These are phyloP conservation scores for Monosporascus sp. DNA, from an alignment of 2,329 filamentous ascomycete genomes.

Conservation along the genomic window DNA sequence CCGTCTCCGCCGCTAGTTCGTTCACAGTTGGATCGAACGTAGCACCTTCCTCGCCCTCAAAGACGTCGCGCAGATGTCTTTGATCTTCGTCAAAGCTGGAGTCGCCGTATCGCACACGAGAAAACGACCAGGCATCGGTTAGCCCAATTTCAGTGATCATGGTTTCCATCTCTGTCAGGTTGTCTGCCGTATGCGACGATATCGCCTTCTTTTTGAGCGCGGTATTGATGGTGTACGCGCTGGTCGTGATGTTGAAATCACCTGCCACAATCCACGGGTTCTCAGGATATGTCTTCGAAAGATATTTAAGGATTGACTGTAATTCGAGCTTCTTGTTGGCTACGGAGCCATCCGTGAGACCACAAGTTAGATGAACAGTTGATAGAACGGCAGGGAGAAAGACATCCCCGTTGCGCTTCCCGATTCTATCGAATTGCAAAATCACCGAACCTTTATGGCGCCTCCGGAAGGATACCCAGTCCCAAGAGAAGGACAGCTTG, in stretches of 20 bases:
- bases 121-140: conserved; percentile 46
- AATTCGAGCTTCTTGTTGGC: conserved; percentile 52
- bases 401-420: conserved; percentile 14
- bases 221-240: conserved; percentile 46
- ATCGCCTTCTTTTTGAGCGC: conserved; percentile 49
- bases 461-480: conserved; percentile 44
- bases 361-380: conserved; percentile 56
- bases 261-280: conserved; percentile 54
- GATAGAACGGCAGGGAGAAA: conserved; percentile 43
- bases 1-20: conserved; percentile 45
- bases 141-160: conserved; percentile 41
- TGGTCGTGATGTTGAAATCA: conserved; percentile 61
- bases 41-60: conserved; percentile 57
- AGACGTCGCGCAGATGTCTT: conserved; percentile 26
- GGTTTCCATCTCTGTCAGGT: conserved; percentile 40
- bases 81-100: conserved; percentile 24
- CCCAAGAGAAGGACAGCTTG: conserved; percentile 49
- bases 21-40: conserved; percentile 60
- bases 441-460: conserved; percentile 55
- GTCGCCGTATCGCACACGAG: conserved; percentile 38
- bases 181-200: conserved; percentile 39
- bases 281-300: conserved; percentile 33
- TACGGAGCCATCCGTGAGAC: conserved; percentile 53
- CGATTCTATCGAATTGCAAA: conserved; percentile 31
- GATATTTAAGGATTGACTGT: conserved; percentile 40